These are phyloP conservation scores for Hondaea fermentalgiana DNA, from an alignment of 108 stramenopile genomes.

Conservation along the genomic window DNA sequence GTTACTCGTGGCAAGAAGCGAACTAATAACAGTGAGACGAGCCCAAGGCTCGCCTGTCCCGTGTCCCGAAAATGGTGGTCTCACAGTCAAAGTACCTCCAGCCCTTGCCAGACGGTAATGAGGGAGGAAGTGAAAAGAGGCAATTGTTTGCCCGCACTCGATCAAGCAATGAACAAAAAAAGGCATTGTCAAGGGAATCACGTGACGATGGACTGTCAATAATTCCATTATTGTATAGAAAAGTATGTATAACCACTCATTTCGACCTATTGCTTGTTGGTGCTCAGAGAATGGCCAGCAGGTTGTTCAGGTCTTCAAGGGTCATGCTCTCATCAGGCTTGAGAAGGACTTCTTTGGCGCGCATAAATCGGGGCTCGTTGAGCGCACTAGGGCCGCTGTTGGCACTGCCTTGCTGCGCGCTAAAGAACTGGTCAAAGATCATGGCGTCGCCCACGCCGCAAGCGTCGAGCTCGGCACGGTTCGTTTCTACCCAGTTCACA, in stretches of 20 bases:
- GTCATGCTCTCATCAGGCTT: neutral
- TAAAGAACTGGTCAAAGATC: neutral
- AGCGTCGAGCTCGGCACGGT: slow-evolving; percentile 11
- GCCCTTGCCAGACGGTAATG: too few species aligned
- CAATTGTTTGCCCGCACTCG: too few species aligned
- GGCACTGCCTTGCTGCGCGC: neutral
- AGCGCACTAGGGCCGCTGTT: neutral
- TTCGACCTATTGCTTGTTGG: neutral
- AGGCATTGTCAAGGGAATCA: too few species aligned
- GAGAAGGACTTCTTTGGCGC: neutral
- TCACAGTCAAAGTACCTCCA: too few species aligned
- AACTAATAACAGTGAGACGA: too few species aligned
- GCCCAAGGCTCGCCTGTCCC: too few species aligned
- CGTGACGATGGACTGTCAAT: too few species aligned
- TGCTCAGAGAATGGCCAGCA: neutral
- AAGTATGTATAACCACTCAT: too few species aligned
- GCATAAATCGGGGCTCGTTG: neutral
- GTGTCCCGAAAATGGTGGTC: too few species aligned
- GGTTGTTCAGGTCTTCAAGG: neutral
- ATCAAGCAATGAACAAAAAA: too few species aligned
- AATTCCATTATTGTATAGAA: too few species aligned
- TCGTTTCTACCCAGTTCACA: slow-evolving; percentile 54
- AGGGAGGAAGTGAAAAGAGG: too few species aligned
- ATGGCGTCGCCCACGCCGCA: neutral
- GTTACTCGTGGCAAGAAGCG: neutral